Conservation (phyloP, 2,329 filamentous ascomycete species). For the Diaporthe nobilis region DNA sequence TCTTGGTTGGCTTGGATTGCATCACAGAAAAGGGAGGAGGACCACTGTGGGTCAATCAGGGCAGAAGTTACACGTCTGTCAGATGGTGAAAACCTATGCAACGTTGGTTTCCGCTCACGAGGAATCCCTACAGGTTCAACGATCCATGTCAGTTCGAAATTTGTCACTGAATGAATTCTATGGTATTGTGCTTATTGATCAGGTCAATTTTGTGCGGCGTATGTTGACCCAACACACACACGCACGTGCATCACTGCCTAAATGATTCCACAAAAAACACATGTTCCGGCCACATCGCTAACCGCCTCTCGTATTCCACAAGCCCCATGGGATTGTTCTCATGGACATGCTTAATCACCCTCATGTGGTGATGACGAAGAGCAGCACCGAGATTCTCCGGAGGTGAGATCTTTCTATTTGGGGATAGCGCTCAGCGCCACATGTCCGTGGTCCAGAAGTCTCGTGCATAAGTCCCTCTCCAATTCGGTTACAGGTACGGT, state of each 20-base stretch:
- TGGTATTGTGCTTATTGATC: background rate
- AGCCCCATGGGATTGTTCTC: background rate
- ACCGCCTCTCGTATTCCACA: background rate
- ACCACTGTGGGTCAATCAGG: background rate
- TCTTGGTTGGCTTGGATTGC: background rate
- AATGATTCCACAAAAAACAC: background rate
- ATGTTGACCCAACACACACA: too few relatives aligned
- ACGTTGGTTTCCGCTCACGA: background rate
- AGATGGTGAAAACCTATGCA: background rate
- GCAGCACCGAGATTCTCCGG: background rate
- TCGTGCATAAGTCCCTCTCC: slow-evolving; percentile 14
- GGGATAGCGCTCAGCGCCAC: slow-evolving; percentile 11
- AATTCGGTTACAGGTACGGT: background rate
- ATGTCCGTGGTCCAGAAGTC: background rate
- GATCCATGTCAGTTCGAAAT: background rate
- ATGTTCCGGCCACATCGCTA: background rate
- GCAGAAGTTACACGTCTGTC: background rate
- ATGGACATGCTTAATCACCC: background rate
- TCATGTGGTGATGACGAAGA: background rate
- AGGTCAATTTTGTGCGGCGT: background rate
- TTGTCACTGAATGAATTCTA: background rate
- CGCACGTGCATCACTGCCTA: background rate
- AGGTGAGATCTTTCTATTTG: background rate
- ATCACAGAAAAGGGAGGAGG: background rate
- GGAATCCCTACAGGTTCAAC: background rate